Evolutionary conservation across 257 asterid species (phyloP).

Genomic region (Solanum corneliomulleri): DNA sequence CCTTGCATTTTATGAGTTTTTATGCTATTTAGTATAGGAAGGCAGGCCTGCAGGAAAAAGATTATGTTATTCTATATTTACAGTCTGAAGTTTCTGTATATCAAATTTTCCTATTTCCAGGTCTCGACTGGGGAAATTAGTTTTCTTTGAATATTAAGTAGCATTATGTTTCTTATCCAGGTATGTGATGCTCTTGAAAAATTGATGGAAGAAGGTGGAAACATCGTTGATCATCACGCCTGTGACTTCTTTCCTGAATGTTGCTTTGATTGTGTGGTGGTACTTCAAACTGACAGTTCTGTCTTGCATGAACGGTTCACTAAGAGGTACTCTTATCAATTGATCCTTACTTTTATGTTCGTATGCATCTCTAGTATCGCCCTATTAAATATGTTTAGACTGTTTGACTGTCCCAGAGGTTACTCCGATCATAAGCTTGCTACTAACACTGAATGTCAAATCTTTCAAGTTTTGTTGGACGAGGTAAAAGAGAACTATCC

Average conservation of each 20-base stretch:
- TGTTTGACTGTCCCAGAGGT: not conserved
- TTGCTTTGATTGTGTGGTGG: constrained; percentile 76
- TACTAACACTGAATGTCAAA: not conserved
- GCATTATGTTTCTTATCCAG: constrained; percentile 13
- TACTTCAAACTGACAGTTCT: constrained; percentile 68
- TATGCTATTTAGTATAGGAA: not conserved
- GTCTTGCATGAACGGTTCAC: constrained; percentile 60
- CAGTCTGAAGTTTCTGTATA: not conserved
- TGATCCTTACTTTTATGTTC: not conserved
- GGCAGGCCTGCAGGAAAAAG: not conserved
- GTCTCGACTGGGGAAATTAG: not conserved
- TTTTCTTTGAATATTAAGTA: not conserved
- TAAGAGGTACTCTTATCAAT: constrained; percentile 30
- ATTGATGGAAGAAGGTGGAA: constrained; percentile 85
- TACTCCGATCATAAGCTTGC: not conserved
- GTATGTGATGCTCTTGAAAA: constrained; percentile 87
- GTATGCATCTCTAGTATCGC: not conserved
- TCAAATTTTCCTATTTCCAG: not conserved
- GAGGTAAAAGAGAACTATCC: not conserved
- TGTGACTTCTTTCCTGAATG: constrained; percentile 92
- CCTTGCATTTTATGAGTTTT: not conserved
- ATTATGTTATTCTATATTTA: not conserved
- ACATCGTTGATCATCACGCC: constrained; percentile 78
- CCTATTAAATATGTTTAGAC: not conserved
- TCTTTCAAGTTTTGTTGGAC: not conserved